Base-by-base conservation (phyloP, 345 rosid species). In the Gossypium rotundifolium region DNA sequence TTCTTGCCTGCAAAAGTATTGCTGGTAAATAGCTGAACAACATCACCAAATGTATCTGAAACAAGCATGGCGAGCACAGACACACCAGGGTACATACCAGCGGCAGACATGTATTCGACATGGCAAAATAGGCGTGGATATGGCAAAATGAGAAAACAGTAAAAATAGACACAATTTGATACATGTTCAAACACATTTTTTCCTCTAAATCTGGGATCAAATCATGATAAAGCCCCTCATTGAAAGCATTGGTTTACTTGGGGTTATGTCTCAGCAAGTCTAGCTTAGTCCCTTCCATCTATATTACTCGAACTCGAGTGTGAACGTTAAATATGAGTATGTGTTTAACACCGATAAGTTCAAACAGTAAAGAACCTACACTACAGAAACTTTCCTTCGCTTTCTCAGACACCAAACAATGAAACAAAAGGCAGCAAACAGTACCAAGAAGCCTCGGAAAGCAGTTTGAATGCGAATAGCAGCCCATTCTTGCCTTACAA, bases 371-470 rank as follows among this genome's bases (percentile, higher is more conserved):
- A 63, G 48, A 63, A 14, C 54, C 13, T 38, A 14, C 20, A 29
- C 45, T 5, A 27, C 2, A 27, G 18, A 61, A 4, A 61, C 11
- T 58, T 58, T 58, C 40, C 40, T 33, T 38, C 51, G 12, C 33
- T 46, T 65, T 44, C 18, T 48, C 52, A 44, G 44, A 18, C 13
- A 59, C 16, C 58, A 60, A 68, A 11, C 38, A 42, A 29, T 40
- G 66, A 45, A 45, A 46, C 0, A 5, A 20, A 48, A 7, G 5
- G 13, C 27, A 76, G 71, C 2, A 70, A 70, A 60, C 11, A 23
- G 83, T 79, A 95, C 99, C 94, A 95, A 77, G 85, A 95, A 93
- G 53, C 90, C 97, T 2, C 99, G 92, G 65, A 95, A 95, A 79
- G 99, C 91, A 3, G 99, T 91, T 75, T 95, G 99, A 72, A 95